Base-by-base conservation (phyloP, 768 basidiomycete species). In the Cystoderma amianthinum region DNA sequence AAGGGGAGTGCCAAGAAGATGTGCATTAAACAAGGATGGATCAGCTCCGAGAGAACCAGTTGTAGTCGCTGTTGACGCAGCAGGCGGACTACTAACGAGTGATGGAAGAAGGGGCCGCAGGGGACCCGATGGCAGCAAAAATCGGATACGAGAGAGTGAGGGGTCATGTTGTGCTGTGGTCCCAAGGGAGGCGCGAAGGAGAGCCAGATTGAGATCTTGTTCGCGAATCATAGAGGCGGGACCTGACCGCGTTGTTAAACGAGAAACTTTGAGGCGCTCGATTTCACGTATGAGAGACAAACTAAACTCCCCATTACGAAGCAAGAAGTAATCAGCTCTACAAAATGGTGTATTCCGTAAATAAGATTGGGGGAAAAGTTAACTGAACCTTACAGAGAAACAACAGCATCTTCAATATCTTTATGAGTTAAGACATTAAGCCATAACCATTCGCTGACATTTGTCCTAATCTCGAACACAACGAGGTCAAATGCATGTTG, bases 391-490 rank as follows among this genome's bases (percentile, higher is more conserved):
- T 60, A 92, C 91, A 94, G 57, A 10, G 88, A 85, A 50, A 92
- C 80, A 15, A 95, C 78, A 0, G 91, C 84, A 17, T 85, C 84
- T 47, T 85, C 82, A 1, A 94, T 83, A 46, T 92, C 89, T 49
- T 78, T 75, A 52, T 74, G 73, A 2, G 90, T 94, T 39, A 96
- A 67, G 25, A 95, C 83, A 53, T 93, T 90, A 17, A 80, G 60
- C 93, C 92, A 96, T 1, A 96, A 67, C 91, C 92, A 96, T 68
- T 96, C 93, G 55, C 90, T 86, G 38, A 94, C 76, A 43, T 84
- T 81, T 1, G 74, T 82, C 44, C 91, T 68, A 25, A 93, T 87
- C 45, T 82, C 77, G 13, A 76, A 64, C 24, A 96, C 77, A 44
- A 82, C 75, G 22, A 70, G 63, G 55, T 89, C 88, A 52, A 96